phyloP scores from a whole-genome alignment of 805 yeast species.

The Candida loeiensis region DNA sequence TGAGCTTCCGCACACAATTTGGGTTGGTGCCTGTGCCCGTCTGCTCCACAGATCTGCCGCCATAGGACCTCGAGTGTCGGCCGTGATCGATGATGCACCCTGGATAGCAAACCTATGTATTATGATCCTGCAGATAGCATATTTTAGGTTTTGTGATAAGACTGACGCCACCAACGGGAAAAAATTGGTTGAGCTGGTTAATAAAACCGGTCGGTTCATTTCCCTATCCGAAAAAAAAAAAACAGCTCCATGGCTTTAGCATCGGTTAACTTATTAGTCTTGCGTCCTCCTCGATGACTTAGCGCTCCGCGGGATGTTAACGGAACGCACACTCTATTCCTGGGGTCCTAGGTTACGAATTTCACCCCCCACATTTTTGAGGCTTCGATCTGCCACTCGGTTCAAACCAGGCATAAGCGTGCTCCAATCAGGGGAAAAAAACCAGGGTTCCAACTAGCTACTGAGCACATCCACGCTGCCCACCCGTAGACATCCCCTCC shows the following conservation, averaged over 20 bases:
- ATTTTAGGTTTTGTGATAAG: neutral
- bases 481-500: too few species aligned
- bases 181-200: too few species aligned
- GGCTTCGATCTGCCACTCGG: conserved; percentile 2
- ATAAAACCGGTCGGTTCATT: too few species aligned
- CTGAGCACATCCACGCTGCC: too few species aligned
- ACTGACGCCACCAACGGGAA: conserved; percentile 1
- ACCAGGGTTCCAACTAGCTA: too few species aligned
- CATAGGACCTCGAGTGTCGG: neutral
- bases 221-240: too few species aligned
- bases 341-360: neutral
- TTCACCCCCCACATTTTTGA: neutral
- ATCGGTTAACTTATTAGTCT: neutral
- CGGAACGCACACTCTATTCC: neutral
- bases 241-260: neutral
- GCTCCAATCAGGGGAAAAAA: too few species aligned
- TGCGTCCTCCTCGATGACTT: too few species aligned
- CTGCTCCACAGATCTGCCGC: neutral
- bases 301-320: neutral
- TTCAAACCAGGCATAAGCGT: conserved; percentile 3
- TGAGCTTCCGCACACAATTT: neutral
- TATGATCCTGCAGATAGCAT: neutral
- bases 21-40: neutral
- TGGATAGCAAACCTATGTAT: neutral
- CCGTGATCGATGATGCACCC: conserved; percentile 2